A percentile compares a stretch with the other conserved stretches of the same genome.
Conservation (phyloP, 1,139 yeast genomes). For the Yamadazyma dushanensis region DNA sequence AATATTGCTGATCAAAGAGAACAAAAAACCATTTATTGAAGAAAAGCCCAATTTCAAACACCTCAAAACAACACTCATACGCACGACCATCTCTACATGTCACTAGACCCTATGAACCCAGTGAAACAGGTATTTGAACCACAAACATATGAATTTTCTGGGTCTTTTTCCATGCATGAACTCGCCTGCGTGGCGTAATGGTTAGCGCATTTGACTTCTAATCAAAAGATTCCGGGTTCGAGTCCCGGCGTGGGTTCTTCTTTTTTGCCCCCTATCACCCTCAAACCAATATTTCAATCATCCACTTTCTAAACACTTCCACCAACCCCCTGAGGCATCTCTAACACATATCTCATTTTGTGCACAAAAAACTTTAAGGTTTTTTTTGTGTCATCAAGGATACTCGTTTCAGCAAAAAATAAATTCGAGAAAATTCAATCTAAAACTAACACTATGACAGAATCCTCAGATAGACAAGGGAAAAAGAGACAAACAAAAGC, state of each 20-base stretch:
- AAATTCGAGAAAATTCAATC: background rate
- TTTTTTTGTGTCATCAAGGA: conserved; percentile 2
- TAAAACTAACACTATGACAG: background rate
- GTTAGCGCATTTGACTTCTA: conserved; percentile 22
- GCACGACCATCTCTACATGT: too few relatives aligned
- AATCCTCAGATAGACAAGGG: conserved; percentile 2
- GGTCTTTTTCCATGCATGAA: conserved; percentile 1
- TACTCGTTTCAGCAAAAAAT: background rate
- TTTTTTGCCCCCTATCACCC: conserved; percentile 2
- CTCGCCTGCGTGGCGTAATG: conserved; percentile 21
- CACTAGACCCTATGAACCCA: too few relatives aligned
- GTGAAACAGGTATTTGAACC: too few relatives aligned
- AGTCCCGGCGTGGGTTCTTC: conserved; percentile 21
- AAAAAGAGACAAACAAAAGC: conserved; percentile 26
- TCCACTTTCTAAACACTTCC: background rate
- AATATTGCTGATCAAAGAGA: too few relatives aligned
- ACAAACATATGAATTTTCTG: too few relatives aligned
- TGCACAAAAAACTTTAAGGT: background rate
- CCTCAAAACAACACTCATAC: too few relatives aligned
- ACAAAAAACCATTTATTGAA: too few relatives aligned
- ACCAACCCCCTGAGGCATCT: too few relatives aligned
- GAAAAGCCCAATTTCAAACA: too few relatives aligned
- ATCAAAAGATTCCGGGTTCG: conserved; percentile 22
- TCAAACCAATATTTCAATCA: background rate
- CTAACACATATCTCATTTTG: too few relatives aligned